phyloP scores from a whole-genome alignment of 2,329 filamentous ascomycete species.

The Aspergillus sp. region DNA sequence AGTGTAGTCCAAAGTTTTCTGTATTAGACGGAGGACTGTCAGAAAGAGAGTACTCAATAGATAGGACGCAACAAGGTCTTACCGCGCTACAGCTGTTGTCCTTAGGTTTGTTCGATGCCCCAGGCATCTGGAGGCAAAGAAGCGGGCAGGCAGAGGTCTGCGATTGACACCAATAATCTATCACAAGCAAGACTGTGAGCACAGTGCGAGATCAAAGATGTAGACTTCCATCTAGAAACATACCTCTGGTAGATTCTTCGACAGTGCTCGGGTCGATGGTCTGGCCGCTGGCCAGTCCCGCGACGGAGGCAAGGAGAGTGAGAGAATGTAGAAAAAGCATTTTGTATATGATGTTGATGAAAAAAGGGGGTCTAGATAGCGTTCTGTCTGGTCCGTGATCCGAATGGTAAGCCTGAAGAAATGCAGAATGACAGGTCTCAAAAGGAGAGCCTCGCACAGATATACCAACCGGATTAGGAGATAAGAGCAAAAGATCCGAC shows the following conservation, averaged over 20 bases:
- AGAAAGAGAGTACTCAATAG: not conserved
- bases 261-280: conserved; percentile 40
- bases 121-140: conserved; percentile 44
- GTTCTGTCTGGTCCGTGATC: not conserved
- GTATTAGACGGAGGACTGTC: not conserved
- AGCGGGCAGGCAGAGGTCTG: conserved; percentile 46
- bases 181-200: conserved; percentile 8
- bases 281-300: conserved; percentile 35
- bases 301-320: conserved; percentile 32
- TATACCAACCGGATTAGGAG: not conserved
- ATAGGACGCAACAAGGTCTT: conserved; percentile 7
- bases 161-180: conserved; percentile 45
- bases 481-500: not conserved
- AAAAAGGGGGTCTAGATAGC: not conserved
- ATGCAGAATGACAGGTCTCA: not conserved
- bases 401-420: not conserved
- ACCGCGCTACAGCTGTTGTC: conserved; percentile 44
- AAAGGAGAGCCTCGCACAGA: not conserved
- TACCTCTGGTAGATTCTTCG: conserved; percentile 36
- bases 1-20: conserved; percentile 51
- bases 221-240: conserved; percentile 7
- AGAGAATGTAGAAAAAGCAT: conserved; percentile 31
- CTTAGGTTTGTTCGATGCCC: conserved; percentile 32
- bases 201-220: not conserved
- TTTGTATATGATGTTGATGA: conserved; percentile 8